phyloP scores from a whole-genome alignment of 164 flowering plant genomes.

The Magnolia changhungtana region DNA sequence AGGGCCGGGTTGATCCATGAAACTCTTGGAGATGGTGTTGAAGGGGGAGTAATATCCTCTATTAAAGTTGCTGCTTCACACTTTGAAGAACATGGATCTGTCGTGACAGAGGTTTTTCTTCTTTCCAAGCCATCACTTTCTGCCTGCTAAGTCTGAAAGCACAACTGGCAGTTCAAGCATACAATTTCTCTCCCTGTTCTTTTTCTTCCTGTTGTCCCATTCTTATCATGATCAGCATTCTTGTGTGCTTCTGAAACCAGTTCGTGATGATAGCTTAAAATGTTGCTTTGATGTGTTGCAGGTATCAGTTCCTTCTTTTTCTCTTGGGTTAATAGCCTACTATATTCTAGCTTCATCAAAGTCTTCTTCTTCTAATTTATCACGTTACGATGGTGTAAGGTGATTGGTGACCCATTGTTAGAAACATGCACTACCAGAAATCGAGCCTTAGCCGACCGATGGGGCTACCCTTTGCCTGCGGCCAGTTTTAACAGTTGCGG shows the following conservation, averaged over 20 bases:
- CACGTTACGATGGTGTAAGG: conserved; percentile 98
- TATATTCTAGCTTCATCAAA: conserved; percentile 89
- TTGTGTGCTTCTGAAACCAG: background rate
- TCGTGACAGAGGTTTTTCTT: conserved; percentile 62
- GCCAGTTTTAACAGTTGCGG: too few species aligned
- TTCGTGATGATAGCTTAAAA: background rate
- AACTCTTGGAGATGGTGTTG: conserved; percentile 86
- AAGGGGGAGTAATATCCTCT: conserved; percentile 53
- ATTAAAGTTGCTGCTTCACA: conserved; percentile 72
- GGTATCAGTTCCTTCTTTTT: conserved; percentile 93
- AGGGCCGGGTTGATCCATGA: conserved; percentile 81
- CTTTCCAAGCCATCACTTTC: background rate
- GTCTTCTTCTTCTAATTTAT: conserved; percentile 89
- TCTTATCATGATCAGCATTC: background rate
- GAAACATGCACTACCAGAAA: too few species aligned
- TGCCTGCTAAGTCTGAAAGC: background rate
- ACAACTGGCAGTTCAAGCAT: background rate
- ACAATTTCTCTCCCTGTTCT: background rate
- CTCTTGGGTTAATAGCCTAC: conserved; percentile 95
- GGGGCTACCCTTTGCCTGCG: too few species aligned
- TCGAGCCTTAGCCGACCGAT: too few species aligned
- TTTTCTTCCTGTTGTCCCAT: background rate
- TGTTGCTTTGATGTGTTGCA: conserved; percentile 29
- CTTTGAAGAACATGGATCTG: conserved; percentile 79
- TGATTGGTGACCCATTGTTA: conserved; percentile 21